These are phyloP conservation scores for Talaromyces wortmannii DNA, from an alignment of 495 filamentous ascomycete genomes.

Conservation along the genomic window DNA sequence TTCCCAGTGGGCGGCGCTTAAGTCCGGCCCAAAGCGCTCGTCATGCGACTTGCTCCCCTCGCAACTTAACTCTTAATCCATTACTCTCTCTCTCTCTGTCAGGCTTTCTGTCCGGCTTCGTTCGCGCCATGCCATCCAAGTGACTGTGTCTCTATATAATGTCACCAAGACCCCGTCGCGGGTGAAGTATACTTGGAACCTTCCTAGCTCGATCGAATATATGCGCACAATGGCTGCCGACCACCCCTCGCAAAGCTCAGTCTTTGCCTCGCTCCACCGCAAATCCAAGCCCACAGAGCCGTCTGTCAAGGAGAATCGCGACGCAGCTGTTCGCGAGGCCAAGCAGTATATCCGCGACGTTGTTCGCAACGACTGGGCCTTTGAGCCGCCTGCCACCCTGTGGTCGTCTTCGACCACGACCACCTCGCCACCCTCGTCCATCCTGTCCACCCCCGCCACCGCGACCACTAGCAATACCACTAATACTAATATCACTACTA, in stretches of 20 bases:
- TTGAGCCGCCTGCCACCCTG: conserved; percentile 15
- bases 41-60: background rate
- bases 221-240: conserved; percentile 9
- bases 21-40: background rate
- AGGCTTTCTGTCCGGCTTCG: background rate
- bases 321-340: conserved; percentile 34
- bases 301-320: conserved; percentile 21
- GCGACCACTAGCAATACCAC: background rate
- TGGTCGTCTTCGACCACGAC: conserved; percentile 6
- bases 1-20: background rate
- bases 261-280: conserved; percentile 3
- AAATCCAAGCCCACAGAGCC: conserved; percentile 3
- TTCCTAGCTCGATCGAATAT: conserved; percentile 1
- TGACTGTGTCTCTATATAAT: background rate
- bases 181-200: background rate
- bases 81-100: background rate
- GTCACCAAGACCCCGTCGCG: too few species aligned
- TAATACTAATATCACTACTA: background rate
- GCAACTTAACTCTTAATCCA: background rate
- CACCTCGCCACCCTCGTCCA: conserved; percentile 14
- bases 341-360: conserved; percentile 33
- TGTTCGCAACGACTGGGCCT: conserved; percentile 38
- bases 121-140: background rate
- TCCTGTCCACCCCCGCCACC: background rate
- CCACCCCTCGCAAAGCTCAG: conserved; percentile 15